Base-by-base conservation (phyloP, 2,329 filamentous ascomycete species). In the Hymenoscyphus albidus region DNA sequence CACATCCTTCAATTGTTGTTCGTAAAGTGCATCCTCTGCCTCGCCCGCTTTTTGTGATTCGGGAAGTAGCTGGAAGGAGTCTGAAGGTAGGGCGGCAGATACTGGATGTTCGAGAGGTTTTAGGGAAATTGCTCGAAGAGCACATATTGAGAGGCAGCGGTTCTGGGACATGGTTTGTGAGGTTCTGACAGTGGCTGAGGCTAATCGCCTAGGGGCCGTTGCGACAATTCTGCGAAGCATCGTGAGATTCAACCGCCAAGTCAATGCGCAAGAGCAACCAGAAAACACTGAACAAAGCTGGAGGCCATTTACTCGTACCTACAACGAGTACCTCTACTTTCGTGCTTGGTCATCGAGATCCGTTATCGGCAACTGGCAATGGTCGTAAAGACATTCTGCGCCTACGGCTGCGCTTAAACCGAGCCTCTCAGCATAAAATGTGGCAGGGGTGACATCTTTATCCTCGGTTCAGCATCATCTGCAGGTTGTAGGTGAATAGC, bases 21-120 rank as follows among this genome's bases (percentile, higher is more conserved):
- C 86, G 76, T 93, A 96, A 0, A 97, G 83, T 0, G 87, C 87
- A 78, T 98, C 93, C 77, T 98, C 95, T 0, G 91, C 87, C 18
- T 84, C 82, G 16, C 92, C 92, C 0, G 89, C 81, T 77, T 98
- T 97, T 64, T 89, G 81, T 39, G 85, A 78, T 70, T 93, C 91
- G 51, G 92, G 83, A 0, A 97, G 84, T 14, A 97, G 83, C 76
- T 97, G 94, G 79, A 94, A 97, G 35, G 90, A 85, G 74, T 96
- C 92, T 64, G 90, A 86, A 0, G 72, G 70, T 12, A 73, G 67
- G 39, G 67, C 59, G 2, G 66, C 42, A 55, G 73, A 70, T 65
- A 76, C 62, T n/a, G 73, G 71, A 62, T 73, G 60, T 12, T 67
- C 63, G 5, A 74, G 68, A 42, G 69, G 67, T 51, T 70, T 70